Percentiles rank a stretch among this genome's conserved stretches.
phyloP scores from a whole-genome alignment of 1,139 yeast species.

The Saccharomyces hybrid region DNA sequence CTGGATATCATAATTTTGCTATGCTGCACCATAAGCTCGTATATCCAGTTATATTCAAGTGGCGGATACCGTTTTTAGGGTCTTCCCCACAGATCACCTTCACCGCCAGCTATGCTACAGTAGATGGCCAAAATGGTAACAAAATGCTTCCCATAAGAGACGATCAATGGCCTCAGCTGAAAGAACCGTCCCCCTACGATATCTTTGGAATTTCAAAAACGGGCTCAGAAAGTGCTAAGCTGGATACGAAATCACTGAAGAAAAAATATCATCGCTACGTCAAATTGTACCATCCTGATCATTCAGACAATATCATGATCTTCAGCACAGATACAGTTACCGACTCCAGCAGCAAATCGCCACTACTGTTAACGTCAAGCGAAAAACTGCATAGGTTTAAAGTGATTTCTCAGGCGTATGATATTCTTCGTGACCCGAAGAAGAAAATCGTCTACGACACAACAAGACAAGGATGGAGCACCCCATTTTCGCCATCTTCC shows the following conservation, averaged over 20 bases:
- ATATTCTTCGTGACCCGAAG: constrained; percentile 52
- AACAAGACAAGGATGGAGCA: constrained; percentile 37
- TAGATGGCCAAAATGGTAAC: background rate
- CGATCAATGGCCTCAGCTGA: constrained; percentile 48
- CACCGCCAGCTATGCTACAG: background rate
- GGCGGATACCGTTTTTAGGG: background rate
- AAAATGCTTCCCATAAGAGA: constrained; percentile 3
- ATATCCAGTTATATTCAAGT: background rate
- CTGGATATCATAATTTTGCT: background rate
- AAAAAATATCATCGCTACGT: constrained; percentile 55
- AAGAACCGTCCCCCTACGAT: constrained; percentile 69
- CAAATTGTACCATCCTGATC: constrained; percentile 82
- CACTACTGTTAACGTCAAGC: constrained; percentile 28
- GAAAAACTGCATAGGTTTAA: constrained; percentile 58
- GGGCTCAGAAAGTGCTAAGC: constrained; percentile 22
- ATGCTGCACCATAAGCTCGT: background rate
- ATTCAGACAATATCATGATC: constrained; percentile 26
- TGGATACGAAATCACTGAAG: constrained; percentile 41
- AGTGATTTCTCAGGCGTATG: constrained; percentile 65
- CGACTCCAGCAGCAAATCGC: constrained; percentile 1
- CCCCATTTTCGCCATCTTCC: constrained; percentile 4
- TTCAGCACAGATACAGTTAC: constrained; percentile 29
- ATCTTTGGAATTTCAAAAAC: constrained; percentile 46
- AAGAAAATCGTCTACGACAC: constrained; percentile 40
- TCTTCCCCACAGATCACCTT: background rate